Base-by-base conservation (phyloP, 2,329 filamentous ascomycete species). In the Scytalidium lignicola region DNA sequence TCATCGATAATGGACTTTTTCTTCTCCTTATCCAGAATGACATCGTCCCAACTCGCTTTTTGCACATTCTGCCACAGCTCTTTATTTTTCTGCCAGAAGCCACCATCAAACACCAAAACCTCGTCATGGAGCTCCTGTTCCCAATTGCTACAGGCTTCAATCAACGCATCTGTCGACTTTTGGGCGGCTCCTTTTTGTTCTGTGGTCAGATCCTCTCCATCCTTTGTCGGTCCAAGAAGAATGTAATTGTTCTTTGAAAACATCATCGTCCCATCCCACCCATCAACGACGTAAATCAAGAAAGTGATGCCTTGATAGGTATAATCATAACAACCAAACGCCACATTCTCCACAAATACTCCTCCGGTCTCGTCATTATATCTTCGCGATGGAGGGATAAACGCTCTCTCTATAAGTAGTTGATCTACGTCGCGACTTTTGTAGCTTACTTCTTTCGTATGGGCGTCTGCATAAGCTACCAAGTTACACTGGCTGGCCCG, bases 41-140 rank as follows among this genome's bases (percentile, higher is more conserved):
- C 83, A 54, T 79, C 75, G 10, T 80, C 75, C 84, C 83, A 88
- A 22, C 70, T 72, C 0, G 80, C 67, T 42, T 78, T 75, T 59
- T 73, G 70, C 15, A 76, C 67, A 59, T 73, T 81, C 8, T 76
- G 59, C 65, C 73, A 88, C 19, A 88, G 70, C 53, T 82, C 79
- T 3, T 67, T 67, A 59, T 71, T 80, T 68, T 86, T 86, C 60
- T 75, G 68, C 84, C 85, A 88, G 37, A 51, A 70, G 3, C 82
- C 80, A 13, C 73, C 61, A 54, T 88, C 83, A 57, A 80, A 88
- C 0, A 88, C 80, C 71, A 81, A 82, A 23, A 87, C 75, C 65
- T 86, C 81, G 21, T 79, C 68, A 58, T 84, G 82, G 18, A 86
- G 65, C 54, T 81, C 73, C 48, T 66, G 68, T 19, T 66, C 68